Evolutionary conservation across 192 early-diverging fungal species (phyloP).

Genomic region (Podila verticillata): DNA sequence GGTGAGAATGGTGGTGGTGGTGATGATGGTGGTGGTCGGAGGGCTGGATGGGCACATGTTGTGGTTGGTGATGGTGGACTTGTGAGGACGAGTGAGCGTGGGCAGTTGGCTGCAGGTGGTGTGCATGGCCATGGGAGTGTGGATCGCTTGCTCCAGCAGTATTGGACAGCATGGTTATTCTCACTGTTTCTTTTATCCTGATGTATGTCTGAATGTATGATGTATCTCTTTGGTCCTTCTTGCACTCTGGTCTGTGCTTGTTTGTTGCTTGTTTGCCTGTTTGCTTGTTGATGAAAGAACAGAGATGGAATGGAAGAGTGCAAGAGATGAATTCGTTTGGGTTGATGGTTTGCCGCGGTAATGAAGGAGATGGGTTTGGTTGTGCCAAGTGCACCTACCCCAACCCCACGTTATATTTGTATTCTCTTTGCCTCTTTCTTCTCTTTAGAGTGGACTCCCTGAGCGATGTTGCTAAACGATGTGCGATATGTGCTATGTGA

Average conservation of each 20-base stretch:
- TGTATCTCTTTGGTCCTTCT: not conserved
- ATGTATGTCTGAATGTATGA: not conserved
- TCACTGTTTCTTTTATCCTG: slow-evolving; percentile 7
- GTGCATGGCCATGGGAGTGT: no score
- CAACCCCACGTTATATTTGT: no score
- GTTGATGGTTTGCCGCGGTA: not conserved
- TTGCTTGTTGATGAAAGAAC: not conserved
- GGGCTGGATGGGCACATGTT: not conserved
- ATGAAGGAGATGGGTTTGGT: not conserved
- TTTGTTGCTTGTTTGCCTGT: not conserved
- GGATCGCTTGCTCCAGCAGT: not conserved
- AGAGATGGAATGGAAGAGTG: not conserved
- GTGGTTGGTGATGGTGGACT: not conserved
- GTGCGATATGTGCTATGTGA: not conserved
- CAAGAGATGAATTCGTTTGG: not conserved
- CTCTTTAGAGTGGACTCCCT: no score
- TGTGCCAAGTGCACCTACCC: no score
- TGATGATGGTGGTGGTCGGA: slow-evolving; percentile 15
- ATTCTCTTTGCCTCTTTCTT: no score
- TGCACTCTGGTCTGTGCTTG: not conserved
- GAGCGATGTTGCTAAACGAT: no score
- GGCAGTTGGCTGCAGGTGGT: not conserved
- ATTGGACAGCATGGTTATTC: not conserved
- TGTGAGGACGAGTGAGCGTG: not conserved
- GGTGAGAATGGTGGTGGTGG: slow-evolving; percentile 19